Conservation (phyloP, 2,329 filamentous ascomycete species). For the Diaporthe citriasiana region DNA sequence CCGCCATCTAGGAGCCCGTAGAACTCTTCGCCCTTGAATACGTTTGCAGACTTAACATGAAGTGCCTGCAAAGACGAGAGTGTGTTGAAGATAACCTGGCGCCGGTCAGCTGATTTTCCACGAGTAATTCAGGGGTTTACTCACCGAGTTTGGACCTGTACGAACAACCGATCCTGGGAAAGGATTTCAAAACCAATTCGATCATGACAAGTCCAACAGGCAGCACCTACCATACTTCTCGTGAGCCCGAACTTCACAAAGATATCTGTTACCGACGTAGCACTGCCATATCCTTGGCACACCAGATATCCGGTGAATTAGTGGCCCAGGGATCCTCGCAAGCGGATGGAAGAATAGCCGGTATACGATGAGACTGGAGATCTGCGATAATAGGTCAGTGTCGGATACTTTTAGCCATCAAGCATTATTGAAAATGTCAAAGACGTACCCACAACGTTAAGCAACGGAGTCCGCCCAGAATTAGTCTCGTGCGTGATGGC, state of each 20-base stretch:
- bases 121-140: too few species aligned
- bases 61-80: conserved; percentile 11
- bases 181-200: accelerated
- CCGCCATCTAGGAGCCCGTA: neutral
- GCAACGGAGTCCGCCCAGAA: neutral
- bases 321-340: neutral
- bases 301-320: neutral
- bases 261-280: conserved; percentile 7
- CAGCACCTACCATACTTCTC: neutral
- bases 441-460: neutral
- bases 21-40: conserved; percentile 19
- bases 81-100: conserved; percentile 19
- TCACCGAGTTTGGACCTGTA: conserved; percentile 5
- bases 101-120: neutral
- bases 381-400: neutral
- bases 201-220: accelerated
- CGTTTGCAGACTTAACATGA: conserved; percentile 4
- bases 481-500: neutral
- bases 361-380: neutral
- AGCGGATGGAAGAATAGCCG: conserved; percentile 14
- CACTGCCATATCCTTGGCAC: conserved; percentile 24
- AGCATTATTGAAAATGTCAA: accelerated
- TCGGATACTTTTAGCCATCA: accelerated
- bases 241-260: conserved; percentile 4
- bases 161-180: neutral